A percentile compares a stretch with the other conserved stretches of the same genome.
Evolutionary conservation across 371 early-diverging fungal species (phyloP).

Genomic region (Mortierella sp.): DNA sequence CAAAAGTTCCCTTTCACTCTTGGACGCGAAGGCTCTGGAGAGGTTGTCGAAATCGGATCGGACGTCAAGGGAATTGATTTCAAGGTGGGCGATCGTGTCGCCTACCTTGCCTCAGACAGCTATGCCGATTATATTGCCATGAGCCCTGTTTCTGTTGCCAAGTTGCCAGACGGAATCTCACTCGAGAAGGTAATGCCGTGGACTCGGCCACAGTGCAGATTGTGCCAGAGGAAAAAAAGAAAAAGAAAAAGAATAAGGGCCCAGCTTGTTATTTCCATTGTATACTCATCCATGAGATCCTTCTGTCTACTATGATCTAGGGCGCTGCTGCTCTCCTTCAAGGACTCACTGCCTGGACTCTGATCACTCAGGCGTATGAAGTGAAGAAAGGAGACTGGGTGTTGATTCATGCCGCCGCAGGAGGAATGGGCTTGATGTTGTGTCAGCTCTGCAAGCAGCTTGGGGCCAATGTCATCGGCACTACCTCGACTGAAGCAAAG

Average conservation of each 20-base stretch:
- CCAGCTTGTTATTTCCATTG: not conserved
- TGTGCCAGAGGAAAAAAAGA: not conserved
- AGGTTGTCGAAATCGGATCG: constrained; percentile 75
- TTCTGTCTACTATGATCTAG: not conserved
- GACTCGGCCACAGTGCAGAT: not conserved
- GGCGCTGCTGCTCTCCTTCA: constrained; percentile 76
- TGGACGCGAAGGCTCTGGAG: constrained; percentile 90
- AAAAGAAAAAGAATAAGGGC: not conserved
- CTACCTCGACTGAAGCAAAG: constrained; percentile 86
- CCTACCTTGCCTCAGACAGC: constrained; percentile 69
- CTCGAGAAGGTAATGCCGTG: constrained; percentile 57
- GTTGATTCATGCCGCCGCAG: constrained; percentile 92
- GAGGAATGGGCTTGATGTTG: constrained; percentile 87
- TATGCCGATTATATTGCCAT: constrained; percentile 87
- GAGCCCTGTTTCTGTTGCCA: constrained; percentile 53
- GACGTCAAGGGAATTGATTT: constrained; percentile 63
- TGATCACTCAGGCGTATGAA: constrained; percentile 77
- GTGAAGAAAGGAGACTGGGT: constrained; percentile 84
- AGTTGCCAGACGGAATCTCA: constrained; percentile 66
- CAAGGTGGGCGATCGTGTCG: constrained; percentile 87
- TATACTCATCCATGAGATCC: not conserved
- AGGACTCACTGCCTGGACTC: constrained; percentile 86
- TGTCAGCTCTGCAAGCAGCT: constrained; percentile 77
- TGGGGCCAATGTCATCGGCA: constrained; percentile 93
- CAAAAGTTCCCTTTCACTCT: constrained; percentile 74